Conservation (phyloP, 768 basidiomycete species). For the Amanita brunnescens region DNA sequence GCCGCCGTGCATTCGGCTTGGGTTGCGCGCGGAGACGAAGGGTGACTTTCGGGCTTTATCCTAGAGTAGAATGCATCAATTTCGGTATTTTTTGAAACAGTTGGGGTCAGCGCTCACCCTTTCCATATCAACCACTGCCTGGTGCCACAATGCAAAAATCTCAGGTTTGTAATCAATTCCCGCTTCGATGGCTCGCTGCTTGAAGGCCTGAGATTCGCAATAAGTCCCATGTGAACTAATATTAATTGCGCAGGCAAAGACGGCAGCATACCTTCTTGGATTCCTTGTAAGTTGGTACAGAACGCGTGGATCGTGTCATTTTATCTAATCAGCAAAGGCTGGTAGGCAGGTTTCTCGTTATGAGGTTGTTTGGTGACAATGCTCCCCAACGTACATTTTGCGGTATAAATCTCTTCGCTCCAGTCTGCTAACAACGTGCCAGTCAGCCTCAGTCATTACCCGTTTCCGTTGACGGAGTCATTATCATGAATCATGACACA, state of each 20-base stretch:
- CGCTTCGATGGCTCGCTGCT: background rate
- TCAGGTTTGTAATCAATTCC: constrained; percentile 1
- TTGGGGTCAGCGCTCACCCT: background rate
- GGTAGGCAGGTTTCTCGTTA: too few species aligned
- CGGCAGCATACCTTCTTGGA: constrained; percentile 1
- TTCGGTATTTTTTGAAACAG: background rate
- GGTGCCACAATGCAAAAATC: background rate
- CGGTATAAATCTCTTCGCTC: background rate
- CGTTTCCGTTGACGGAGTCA: background rate
- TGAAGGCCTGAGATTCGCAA: background rate
- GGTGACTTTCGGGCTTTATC: background rate
- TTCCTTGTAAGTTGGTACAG: constrained; percentile 3
- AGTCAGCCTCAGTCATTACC: background rate
- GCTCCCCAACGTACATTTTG: too few species aligned
- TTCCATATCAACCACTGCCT: background rate
- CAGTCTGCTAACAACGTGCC: background rate
- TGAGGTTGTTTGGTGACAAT: background rate
- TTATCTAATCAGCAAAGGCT: too few species aligned
- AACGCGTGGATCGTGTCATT: constrained; percentile 4
- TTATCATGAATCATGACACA: background rate
- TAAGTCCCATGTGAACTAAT: background rate
- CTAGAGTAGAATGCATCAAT: background rate
- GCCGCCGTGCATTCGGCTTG: constrained; percentile 5
- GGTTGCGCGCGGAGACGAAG: constrained; percentile 4
- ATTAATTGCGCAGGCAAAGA: background rate